Conservation (phyloP, 345 rosid genomes). For the Cardamine resedifolia region DNA sequence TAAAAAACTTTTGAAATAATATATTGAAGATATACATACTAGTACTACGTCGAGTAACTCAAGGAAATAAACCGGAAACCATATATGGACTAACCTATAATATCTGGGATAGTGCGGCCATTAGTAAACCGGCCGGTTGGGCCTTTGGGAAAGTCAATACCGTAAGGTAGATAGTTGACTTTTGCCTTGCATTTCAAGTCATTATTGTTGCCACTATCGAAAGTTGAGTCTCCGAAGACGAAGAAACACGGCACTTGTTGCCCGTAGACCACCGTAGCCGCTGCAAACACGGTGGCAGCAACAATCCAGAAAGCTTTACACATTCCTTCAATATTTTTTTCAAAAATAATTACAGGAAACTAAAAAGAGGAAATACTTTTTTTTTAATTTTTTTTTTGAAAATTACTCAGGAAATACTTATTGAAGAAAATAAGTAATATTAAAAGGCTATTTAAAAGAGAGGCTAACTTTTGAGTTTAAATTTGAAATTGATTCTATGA, state of each 20-base stretch:
- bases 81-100: conserved; percentile 39
- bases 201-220: conserved; percentile 62
- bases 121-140: conserved; percentile 66
- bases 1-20: background rate
- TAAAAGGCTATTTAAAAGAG: background rate
- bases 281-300: conserved; percentile 7
- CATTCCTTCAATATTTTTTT: background rate
- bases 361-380: background rate
- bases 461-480: background rate
- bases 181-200: conserved; percentile 40
- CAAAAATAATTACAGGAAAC: background rate
- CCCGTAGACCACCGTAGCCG: conserved; percentile 26
- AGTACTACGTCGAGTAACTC: background rate
- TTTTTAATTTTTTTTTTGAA: too few species aligned
- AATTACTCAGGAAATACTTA: background rate
- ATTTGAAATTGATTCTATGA: background rate
- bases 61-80: background rate
- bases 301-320: background rate
- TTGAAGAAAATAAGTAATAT: background rate
- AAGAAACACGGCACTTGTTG: conserved; percentile 58
- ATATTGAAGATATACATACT: background rate
- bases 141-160: conserved; percentile 54
- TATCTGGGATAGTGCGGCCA: conserved; percentile 49
- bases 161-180: conserved; percentile 56
- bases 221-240: conserved; percentile 59